Conservation (phyloP, 2,329 filamentous ascomycete species). For the Endoconidiophora laricicola region DNA sequence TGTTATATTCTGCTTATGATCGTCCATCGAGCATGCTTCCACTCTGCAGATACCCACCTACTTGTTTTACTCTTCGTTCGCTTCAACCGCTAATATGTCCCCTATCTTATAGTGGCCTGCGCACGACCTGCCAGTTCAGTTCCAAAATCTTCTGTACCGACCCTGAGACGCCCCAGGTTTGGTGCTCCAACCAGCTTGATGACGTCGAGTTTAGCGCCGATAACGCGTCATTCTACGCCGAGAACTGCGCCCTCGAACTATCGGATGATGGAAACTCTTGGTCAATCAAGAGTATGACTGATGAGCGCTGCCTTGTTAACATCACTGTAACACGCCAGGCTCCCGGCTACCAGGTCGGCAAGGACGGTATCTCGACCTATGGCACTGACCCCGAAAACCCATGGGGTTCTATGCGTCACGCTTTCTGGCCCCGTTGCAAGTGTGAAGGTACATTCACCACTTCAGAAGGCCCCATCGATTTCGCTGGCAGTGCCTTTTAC, state of each 20-base stretch:
- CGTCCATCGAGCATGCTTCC: background rate
- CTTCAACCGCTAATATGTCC: background rate
- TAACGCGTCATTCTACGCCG: conserved; percentile 68
- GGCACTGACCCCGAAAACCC: conserved; percentile 74
- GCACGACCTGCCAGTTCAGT: conserved; percentile 86
- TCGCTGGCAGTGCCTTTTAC: conserved; percentile 66
- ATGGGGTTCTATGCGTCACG: conserved; percentile 84
- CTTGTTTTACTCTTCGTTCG: background rate
- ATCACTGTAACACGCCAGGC: conserved; percentile 59
- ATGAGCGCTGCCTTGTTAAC: conserved; percentile 68
- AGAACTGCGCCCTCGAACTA: conserved; percentile 70
- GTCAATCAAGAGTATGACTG: conserved; percentile 78
- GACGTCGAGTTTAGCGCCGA: conserved; percentile 75
- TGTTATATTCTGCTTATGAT: background rate
- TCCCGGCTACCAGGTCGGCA: conserved; percentile 72
- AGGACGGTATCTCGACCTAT: conserved; percentile 67
- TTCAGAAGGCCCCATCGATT: conserved; percentile 62
- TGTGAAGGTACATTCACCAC: conserved; percentile 75
- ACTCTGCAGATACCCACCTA: background rate
- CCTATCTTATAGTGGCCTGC: conserved; percentile 51
- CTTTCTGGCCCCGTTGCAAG: conserved; percentile 81
- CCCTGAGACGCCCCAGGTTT: conserved; percentile 56
- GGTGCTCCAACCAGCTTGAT: conserved; percentile 64
- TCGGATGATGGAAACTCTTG: conserved; percentile 71
- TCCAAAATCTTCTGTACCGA: conserved; percentile 76